Percentiles rank a stretch among this genome's conserved stretches.
These are phyloP conservation scores for Eucalyptus paniculata DNA, from an alignment of 345 rosid species.

Conservation along the genomic window DNA sequence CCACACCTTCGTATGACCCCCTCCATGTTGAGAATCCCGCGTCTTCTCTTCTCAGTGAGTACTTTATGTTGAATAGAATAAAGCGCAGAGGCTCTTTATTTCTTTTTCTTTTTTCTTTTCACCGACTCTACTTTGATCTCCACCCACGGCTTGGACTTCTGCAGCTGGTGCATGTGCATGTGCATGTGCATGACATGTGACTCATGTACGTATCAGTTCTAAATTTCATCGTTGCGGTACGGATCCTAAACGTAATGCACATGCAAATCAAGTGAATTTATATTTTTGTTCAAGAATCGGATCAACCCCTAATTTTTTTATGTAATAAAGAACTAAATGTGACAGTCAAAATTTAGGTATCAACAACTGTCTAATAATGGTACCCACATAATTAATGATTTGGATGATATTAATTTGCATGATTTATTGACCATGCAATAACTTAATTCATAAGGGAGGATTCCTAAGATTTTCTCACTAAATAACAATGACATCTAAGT, in stretches of 20 bases:
- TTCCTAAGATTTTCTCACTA: not conserved
- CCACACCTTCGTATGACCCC: too few species aligned
- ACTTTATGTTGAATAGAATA: too few species aligned
- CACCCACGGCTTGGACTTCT: not conserved
- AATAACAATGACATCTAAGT: not conserved
- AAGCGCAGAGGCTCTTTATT: too few species aligned
- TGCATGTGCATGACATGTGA: not conserved
- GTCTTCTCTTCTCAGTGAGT: too few species aligned
- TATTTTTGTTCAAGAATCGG: not conserved
- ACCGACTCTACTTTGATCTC: too few species aligned
- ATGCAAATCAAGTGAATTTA: not conserved
- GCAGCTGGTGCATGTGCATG: not conserved
- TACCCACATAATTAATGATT: not conserved
- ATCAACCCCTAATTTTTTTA: too few species aligned
- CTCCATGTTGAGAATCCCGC: too few species aligned
- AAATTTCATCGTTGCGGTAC: not conserved
- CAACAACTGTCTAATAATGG: accelerated
- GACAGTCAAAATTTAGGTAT: too few species aligned
- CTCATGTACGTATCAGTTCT: not conserved
- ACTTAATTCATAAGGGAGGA: not conserved
- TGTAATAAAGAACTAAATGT: too few species aligned
- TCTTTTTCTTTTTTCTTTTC: too few species aligned
- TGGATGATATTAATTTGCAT: not conserved
- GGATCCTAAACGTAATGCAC: not conserved
- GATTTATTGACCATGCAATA: not conserved